Evolutionary conservation across 2,329 filamentous ascomycete genomes (phyloP).

Genomic region (Pseudocercospora musae): DNA sequence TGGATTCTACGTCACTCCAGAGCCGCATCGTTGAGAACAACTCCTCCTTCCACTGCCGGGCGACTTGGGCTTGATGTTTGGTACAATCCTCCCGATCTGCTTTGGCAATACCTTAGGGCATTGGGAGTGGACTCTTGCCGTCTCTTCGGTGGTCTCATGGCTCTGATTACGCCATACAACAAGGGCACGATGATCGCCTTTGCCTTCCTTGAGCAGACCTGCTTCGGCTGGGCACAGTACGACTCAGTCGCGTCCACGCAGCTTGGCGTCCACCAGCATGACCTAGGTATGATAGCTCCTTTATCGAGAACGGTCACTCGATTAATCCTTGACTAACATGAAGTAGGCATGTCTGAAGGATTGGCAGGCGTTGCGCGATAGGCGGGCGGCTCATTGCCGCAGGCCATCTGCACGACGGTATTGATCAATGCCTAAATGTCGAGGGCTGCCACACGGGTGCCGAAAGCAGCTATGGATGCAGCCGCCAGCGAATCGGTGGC

Average conservation of each 20-base stretch:
- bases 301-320: too few relatives aligned
- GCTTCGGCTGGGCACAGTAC: constrained; percentile 50
- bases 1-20: constrained; percentile 39
- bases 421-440: constrained; percentile 15
- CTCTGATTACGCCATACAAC: constrained; percentile 42
- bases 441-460: constrained; percentile 7
- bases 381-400: constrained; percentile 14
- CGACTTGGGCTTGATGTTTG: constrained; percentile 46
- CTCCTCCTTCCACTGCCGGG: constrained; percentile 41
- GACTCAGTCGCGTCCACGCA: constrained; percentile 50
- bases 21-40: constrained; percentile 10
- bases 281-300: constrained; percentile 48
- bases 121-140: constrained; percentile 48
- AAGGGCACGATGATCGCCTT: constrained; percentile 49
- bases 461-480: constrained; percentile 6
- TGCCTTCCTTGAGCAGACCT: constrained; percentile 45
- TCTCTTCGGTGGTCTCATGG: constrained; percentile 46
- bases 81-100: constrained; percentile 41
- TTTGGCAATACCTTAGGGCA: constrained; percentile 44
- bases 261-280: constrained; percentile 49
- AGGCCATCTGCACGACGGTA: constrained; percentile 16
- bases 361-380: constrained; percentile 44
- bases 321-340: too few relatives aligned
- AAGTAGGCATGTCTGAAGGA: constrained; percentile 47
- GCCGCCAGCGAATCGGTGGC: constrained; percentile 7